phyloP scores from a whole-genome alignment of 2,329 filamentous ascomycete genomes.

The Paecilomyces variotii region DNA sequence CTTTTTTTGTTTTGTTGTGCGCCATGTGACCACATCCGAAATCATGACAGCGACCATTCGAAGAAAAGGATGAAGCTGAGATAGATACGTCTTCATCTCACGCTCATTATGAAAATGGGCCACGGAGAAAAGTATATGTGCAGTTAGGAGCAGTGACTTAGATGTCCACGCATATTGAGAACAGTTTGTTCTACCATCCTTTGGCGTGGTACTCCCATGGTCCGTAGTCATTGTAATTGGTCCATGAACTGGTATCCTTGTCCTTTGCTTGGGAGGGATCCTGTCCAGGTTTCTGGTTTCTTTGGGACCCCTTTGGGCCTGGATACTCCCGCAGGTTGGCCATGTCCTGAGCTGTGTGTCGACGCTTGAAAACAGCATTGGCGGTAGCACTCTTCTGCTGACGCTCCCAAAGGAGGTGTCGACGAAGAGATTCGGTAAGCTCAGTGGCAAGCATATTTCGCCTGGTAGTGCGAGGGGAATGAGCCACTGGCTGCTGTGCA shows the following conservation, averaged over 20 bases:
- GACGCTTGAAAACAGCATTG: constrained; percentile 79
- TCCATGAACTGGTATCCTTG: constrained; percentile 63
- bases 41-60: not conserved
- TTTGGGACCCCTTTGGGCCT: constrained; percentile 43
- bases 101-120: not conserved
- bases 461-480: constrained; percentile 85
- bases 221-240: constrained; percentile 77
- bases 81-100: constrained; percentile 6
- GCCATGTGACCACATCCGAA: not conserved
- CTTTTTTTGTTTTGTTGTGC: not conserved
- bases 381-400: constrained; percentile 87
- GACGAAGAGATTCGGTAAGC: constrained; percentile 83
- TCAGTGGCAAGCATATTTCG: constrained; percentile 95
- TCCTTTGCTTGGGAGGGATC: constrained; percentile 38
- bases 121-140: constrained; percentile 2
- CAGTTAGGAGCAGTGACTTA: not conserved
- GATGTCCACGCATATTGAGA: constrained; percentile 2
- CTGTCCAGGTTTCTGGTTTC: constrained; percentile 14
- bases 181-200: constrained; percentile 57
- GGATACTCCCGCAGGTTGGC: constrained; percentile 80
- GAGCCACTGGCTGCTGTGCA: constrained; percentile 62
- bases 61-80: not conserved
- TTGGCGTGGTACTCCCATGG: constrained; percentile 78
- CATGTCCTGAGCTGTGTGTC: constrained; percentile 85
- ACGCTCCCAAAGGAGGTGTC: constrained; percentile 88